Conservation (phyloP, 2,329 filamentous ascomycete genomes). For the Ceratocystis smalleyi region DNA sequence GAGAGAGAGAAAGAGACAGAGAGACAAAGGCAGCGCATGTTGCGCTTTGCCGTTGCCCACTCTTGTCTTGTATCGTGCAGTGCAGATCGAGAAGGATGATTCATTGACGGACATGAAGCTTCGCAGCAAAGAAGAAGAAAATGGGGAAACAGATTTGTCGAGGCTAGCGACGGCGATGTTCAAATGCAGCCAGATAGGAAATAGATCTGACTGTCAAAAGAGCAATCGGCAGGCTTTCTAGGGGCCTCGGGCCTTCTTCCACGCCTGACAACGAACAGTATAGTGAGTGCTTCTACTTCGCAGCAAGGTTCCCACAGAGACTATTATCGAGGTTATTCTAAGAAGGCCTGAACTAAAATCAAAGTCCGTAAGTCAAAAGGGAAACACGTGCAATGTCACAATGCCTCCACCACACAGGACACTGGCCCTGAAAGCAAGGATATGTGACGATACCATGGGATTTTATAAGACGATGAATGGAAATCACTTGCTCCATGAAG, state of each 20-base stretch:
- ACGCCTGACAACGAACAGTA: not conserved
- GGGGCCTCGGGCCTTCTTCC: slow-evolving; percentile 4
- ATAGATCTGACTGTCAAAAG: slow-evolving; percentile 6
- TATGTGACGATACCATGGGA: not conserved
- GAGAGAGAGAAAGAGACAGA: not conserved
- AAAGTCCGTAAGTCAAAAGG: not conserved
- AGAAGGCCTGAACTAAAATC: not conserved
- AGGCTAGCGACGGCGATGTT: not conserved
- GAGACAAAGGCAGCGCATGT: not conserved
- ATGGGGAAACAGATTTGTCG: slow-evolving; percentile 1
- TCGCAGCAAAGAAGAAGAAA: not conserved
- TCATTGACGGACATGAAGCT: not conserved
- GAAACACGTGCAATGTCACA: not conserved
- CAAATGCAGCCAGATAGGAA: not conserved
- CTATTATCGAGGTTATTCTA: not conserved
- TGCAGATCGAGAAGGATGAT: not conserved
- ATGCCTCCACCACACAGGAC: not conserved
- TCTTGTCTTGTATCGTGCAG: slow-evolving; percentile 1
- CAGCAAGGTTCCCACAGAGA: slow-evolving; percentile 1
- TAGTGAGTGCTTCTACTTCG: not conserved
- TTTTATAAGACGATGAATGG: not conserved
- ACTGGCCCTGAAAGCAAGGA: not conserved
- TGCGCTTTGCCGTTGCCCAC: not conserved
- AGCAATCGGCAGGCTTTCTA: not conserved
- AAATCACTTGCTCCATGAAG: slow-evolving; percentile 5